Conservation (phyloP, 2,329 filamentous ascomycete species). For the Chrysoporthe cubensis region DNA sequence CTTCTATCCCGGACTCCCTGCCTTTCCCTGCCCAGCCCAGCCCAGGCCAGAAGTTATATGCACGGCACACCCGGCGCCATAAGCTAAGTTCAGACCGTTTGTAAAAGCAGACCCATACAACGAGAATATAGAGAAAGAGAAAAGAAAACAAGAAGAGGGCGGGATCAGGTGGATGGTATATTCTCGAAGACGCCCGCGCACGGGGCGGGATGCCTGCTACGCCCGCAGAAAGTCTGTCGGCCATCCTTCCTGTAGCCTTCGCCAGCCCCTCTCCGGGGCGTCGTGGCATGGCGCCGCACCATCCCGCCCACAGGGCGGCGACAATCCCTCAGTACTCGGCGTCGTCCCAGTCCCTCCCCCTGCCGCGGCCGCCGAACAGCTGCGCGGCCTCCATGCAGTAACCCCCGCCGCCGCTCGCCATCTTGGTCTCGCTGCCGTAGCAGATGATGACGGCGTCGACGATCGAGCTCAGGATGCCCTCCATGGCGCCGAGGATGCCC, state of each 20-base stretch:
- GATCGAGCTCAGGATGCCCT: conserved; percentile 84
- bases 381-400: conserved; percentile 93
- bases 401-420: conserved; percentile 67
- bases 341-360: conserved; percentile 22
- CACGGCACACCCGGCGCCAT: not conserved
- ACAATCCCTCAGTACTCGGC: conserved; percentile 19
- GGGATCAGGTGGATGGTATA: not conserved
- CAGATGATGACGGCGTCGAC: conserved; percentile 89
- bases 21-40: no score
- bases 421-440: conserved; percentile 85
- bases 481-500: conserved; percentile 88
- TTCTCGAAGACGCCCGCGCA: conserved; percentile 19
- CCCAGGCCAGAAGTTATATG: not conserved
- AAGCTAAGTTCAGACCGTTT: not conserved
- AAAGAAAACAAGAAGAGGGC: not conserved
- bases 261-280: not conserved
- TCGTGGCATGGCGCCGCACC: no score
- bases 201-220: conserved; percentile 10
- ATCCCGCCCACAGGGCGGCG: not conserved
- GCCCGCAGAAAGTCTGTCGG: not conserved
- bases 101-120: not conserved
- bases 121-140: not conserved
- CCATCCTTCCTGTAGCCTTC: no score
- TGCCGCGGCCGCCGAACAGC: conserved; percentile 71
- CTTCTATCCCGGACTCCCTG: not conserved